Evolutionary conservation across 441 rosid genomes (phyloP).

Genomic region (Populus hybrid): DNA sequence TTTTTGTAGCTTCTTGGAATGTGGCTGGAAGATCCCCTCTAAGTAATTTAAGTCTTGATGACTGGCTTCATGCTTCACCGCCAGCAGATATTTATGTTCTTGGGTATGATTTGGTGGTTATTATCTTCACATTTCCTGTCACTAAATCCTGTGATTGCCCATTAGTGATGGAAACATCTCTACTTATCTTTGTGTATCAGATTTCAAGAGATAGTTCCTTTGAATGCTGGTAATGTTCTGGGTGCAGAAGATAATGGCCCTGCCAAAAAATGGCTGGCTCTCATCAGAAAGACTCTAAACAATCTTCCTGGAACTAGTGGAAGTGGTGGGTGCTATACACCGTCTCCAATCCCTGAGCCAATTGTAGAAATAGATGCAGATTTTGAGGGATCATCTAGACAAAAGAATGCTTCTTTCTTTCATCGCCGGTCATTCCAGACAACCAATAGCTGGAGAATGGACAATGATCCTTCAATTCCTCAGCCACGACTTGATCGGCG

Average conservation of each 20-base stretch:
- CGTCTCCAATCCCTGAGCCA: constrained; percentile 90
- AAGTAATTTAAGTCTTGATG: constrained; percentile 75
- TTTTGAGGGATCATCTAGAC: constrained; percentile 84
- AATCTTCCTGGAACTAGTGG: constrained; percentile 85
- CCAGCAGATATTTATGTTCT: constrained; percentile 96
- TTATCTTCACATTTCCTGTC: constrained; percentile 1
- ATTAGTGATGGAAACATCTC: constrained; percentile 10
- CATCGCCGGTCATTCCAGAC: constrained; percentile 96
- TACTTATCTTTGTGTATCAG: constrained; percentile 30
- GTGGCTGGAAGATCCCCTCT: constrained; percentile 95
- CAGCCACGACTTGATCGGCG: constrained; percentile 80
- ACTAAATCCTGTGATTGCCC: not conserved
- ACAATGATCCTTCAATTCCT: constrained; percentile 60
- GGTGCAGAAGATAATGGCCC: constrained; percentile 99
- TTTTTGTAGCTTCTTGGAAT: constrained; percentile 93
- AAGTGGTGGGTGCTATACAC: constrained; percentile 56
- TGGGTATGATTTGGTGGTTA: constrained; percentile 47
- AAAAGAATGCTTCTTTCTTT: constrained; percentile 77
- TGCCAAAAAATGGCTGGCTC: constrained; percentile 90
- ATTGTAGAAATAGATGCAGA: constrained; percentile 87
- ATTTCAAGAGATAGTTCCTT: constrained; percentile 97
- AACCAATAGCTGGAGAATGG: constrained; percentile 75
- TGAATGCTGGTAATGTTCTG: constrained; percentile 91
- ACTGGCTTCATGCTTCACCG: constrained; percentile 88
- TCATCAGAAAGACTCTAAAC: constrained; percentile 77